phyloP scores from a whole-genome alignment of 2,329 filamentous ascomycete species.

The Exophiala dermatitidis region DNA sequence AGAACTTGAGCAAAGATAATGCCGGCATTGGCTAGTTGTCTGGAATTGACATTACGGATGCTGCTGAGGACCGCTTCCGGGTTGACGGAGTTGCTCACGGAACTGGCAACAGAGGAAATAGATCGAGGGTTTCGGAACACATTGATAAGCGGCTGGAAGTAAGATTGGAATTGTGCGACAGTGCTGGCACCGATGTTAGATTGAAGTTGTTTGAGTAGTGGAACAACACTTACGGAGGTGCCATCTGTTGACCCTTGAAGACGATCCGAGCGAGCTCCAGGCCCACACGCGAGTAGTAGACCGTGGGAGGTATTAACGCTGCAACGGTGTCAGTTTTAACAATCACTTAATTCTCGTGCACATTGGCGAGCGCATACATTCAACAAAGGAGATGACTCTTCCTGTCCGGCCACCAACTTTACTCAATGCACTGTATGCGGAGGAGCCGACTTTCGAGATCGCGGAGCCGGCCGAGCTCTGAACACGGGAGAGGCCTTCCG shows the following conservation, averaged over 20 bases:
- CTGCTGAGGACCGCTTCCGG: constrained; percentile 49
- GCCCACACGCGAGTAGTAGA: constrained; percentile 89
- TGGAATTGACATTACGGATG: constrained; percentile 62
- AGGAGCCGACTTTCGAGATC: constrained; percentile 64
- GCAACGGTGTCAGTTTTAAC: constrained; percentile 16
- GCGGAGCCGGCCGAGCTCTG: constrained; percentile 71
- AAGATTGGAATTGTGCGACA: constrained; percentile 75
- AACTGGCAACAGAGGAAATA: constrained; percentile 37
- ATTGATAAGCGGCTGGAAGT: constrained; percentile 70
- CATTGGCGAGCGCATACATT: constrained; percentile 59
- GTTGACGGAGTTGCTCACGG: constrained; percentile 50
- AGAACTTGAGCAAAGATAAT: constrained; percentile 79
- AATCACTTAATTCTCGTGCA: too few relatives aligned
- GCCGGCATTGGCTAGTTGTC: constrained; percentile 64
- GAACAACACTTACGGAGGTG: constrained; percentile 70
- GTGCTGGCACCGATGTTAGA: constrained; percentile 10
- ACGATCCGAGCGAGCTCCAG: constrained; percentile 83
- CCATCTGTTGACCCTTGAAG: constrained; percentile 82
- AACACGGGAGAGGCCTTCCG: constrained; percentile 75
- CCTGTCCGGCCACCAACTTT: constrained; percentile 79
- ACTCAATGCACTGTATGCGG: constrained; percentile 58
- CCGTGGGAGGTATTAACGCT: constrained; percentile 77
- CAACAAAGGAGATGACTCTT: constrained; percentile 67
- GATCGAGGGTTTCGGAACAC: constrained; percentile 63
- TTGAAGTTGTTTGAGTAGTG: constrained; percentile 1